A percentile compares a stretch with the other conserved stretches of the same genome.
Evolutionary conservation across 768 basidiomycete genomes (phyloP).

Genomic region (Trametes elegans): DNA sequence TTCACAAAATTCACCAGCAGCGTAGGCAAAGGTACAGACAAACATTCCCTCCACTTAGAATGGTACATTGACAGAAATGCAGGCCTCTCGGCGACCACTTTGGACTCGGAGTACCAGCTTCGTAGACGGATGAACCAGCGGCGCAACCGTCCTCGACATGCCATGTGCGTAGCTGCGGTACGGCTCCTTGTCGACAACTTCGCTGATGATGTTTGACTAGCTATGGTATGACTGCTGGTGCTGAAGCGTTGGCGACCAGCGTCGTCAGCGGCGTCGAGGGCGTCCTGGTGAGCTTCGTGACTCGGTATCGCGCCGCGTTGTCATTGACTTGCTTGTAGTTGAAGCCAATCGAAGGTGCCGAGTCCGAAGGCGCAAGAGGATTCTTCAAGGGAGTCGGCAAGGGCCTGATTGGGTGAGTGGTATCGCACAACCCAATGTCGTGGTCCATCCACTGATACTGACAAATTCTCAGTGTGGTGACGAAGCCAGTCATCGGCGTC

Average conservation of each 20-base stretch:
- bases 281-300: constrained; percentile 61
- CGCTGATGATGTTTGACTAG: constrained; percentile 36
- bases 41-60: neutral
- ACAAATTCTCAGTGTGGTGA: constrained; percentile 62
- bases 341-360: constrained; percentile 97
- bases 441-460: neutral
- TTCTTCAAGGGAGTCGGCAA: constrained; percentile 99
- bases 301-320: neutral
- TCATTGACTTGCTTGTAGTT: constrained; percentile 48
- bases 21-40: constrained; percentile 79
- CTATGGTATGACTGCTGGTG: constrained; percentile 94
- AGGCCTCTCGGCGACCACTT: constrained; percentile 95
- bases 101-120: constrained; percentile 94
- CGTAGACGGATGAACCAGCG: constrained; percentile 84
- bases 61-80: too few species aligned
- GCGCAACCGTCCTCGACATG: constrained; percentile 94
- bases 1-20: constrained; percentile 98
- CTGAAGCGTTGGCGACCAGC: constrained; percentile 90
- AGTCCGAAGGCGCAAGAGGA: constrained; percentile 88
- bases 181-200: too few species aligned
- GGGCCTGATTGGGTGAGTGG: constrained; percentile 82
- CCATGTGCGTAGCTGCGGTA: constrained; percentile 69
- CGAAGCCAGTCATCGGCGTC: constrained; percentile 95
- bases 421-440: neutral
- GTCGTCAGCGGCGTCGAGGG: constrained; percentile 96